Base-by-base conservation (phyloP, 2,329 filamentous ascomycete genomes). In the Xylariales sp. region DNA sequence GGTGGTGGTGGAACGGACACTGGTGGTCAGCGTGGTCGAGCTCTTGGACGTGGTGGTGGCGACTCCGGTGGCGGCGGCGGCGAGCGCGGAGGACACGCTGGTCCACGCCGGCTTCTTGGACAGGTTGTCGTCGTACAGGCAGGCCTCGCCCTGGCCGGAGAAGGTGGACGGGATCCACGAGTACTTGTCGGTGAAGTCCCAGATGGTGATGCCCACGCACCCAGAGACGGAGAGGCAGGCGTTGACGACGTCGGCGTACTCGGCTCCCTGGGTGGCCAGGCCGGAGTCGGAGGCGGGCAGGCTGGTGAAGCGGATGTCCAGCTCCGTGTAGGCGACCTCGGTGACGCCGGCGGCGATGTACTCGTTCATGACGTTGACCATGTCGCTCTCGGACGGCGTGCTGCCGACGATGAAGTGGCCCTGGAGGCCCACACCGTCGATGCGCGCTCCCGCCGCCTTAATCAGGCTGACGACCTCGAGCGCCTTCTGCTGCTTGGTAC, bases 151-250 rank as follows among this genome's bases (percentile, higher is more conserved):
- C 19, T 53, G 75, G 53, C 79, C 78, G 37, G 79, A 66, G 58
- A 78, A 83, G 1, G 73, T 71, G 12, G 76, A 83, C 34, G 85
- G 70, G 40, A 83, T 60, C 81, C 81, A 84, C 41, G 79, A 84
- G 29, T 66, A 61, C 52, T 62, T 63, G 51, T 68, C 65, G 28
- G 57, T 58, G 42, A 60, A 66, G 48, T 60, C 57, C 65, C 65
- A 68, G 32, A 67, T 53, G 11, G 63, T 69, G 17, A 69, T 56
- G 11, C 66, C 67, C 4, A 70, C 52, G 45, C 66, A 70, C 29
- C 46, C 45, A 19, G 44, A 38, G 20, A 55, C 50, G 33, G 59
- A 56, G 6, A 66, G 44, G 45, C 62, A 66, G 5, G 61, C 57
- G 35, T 52, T 48, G 5, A 58, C 56, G 7, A 63, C 56, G 40